A percentile compares a stretch with the other conserved stretches of the same genome.
Evolutionary conservation across 2,329 filamentous ascomycete species (phyloP).

Genomic region (Colletotrichum gloeosporioides): DNA sequence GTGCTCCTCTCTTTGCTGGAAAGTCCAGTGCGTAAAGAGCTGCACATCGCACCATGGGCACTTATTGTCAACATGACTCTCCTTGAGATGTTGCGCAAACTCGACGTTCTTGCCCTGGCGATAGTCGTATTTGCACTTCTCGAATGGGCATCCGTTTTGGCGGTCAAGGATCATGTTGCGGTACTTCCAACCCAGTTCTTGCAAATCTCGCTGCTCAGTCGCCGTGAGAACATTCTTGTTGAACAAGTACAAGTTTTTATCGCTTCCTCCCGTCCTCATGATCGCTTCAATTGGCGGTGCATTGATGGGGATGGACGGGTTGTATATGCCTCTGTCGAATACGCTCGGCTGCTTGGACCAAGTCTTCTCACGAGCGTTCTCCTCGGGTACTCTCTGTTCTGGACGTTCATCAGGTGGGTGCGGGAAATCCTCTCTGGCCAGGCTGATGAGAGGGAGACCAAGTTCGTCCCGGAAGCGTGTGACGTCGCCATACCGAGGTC

Average conservation of each 20-base stretch:
- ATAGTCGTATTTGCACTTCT: constrained; percentile 40
- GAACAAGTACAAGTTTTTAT: constrained; percentile 36
- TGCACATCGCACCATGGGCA: constrained; percentile 41
- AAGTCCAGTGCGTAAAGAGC: constrained; percentile 34
- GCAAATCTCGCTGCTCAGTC: constrained; percentile 42
- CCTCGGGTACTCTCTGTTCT: not conserved
- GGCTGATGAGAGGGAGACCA: not conserved
- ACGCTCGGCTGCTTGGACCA: constrained; percentile 32
- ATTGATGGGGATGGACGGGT: constrained; percentile 39
- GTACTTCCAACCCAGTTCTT: constrained; percentile 37
- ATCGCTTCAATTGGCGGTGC: constrained; percentile 40
- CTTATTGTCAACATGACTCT: constrained; percentile 35
- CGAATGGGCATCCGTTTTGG: constrained; percentile 41
- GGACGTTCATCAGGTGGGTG: not conserved
- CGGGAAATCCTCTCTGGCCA: not conserved
- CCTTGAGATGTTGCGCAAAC: constrained; percentile 40
- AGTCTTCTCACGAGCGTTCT: constrained; percentile 31
- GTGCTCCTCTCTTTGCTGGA: constrained; percentile 30
- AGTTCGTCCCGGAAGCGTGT: not conserved
- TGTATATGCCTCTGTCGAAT: constrained; percentile 29
- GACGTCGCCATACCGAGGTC: constrained; percentile 24
- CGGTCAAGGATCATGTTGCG: constrained; percentile 40
- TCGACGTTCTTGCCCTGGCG: constrained; percentile 29
- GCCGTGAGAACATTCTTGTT: constrained; percentile 44
- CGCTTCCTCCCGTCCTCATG: constrained; percentile 34